These are phyloP conservation scores for Proliferodiscus dingleyae DNA, from an alignment of 2,329 filamentous ascomycete species.

Conservation along the genomic window DNA sequence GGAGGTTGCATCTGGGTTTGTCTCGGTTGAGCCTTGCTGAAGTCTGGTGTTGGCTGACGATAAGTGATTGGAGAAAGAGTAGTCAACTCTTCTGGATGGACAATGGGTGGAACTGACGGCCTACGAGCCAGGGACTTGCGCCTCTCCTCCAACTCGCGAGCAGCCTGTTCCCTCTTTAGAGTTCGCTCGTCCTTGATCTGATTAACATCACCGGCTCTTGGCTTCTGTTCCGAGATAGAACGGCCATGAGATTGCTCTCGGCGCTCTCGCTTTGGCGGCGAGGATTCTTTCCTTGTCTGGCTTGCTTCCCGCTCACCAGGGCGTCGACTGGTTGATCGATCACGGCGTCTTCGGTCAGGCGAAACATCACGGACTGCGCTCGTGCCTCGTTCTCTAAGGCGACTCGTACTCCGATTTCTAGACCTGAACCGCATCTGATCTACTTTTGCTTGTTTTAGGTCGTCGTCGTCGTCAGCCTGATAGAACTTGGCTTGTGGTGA, in stretches of 20 bases:
- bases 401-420: constrained; percentile 49
- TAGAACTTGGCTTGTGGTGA: constrained; percentile 51
- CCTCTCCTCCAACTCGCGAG: constrained; percentile 82
- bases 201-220: constrained; percentile 49
- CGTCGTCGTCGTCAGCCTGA: constrained; percentile 55
- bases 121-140: constrained; percentile 77
- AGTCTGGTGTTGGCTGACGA: constrained; percentile 23
- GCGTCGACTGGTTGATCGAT: constrained; percentile 30
- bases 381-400: constrained; percentile 32
- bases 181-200: constrained; percentile 56
- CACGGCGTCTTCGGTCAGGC: constrained; percentile 29
- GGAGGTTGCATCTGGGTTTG: constrained; percentile 37
- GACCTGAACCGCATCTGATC: constrained; percentile 53
- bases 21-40: constrained; percentile 29
- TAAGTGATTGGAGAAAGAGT: constrained; percentile 27
- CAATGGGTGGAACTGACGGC: constrained; percentile 74
- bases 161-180: constrained; percentile 67
- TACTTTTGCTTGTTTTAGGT: constrained; percentile 48
- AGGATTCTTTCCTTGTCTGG: constrained; percentile 19
- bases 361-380: constrained; percentile 28
- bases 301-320: constrained; percentile 23
- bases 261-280: constrained; percentile 19
- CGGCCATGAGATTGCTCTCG: constrained; percentile 27
- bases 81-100: constrained; percentile 60
- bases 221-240: constrained; percentile 42